These are phyloP conservation scores for Penium margaritaceum DNA, from an alignment of 139 green algal genomes.

Conservation along the genomic window DNA sequence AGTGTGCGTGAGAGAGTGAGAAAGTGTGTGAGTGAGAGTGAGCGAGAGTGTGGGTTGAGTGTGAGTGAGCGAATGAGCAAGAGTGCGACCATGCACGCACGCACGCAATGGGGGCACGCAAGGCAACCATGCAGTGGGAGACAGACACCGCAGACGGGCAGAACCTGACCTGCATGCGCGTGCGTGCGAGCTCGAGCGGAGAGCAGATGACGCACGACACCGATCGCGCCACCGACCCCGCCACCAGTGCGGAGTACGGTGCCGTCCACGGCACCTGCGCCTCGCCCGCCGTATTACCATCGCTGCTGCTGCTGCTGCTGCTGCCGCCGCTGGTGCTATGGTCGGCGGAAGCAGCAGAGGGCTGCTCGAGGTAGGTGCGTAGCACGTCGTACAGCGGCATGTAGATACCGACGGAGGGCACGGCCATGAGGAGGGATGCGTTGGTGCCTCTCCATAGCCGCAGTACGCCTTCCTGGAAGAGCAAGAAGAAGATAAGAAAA, in stretches of 20 bases:
- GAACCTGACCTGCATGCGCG: constrained; percentile 43
- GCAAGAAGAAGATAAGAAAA: too few relatives aligned
- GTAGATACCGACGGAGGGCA: constrained; percentile 78
- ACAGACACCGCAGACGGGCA: background rate
- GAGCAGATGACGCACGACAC: constrained; percentile 37
- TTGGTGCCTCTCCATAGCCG: constrained; percentile 26
- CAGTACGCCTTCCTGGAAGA: constrained; percentile 14
- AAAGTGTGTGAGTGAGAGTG: background rate
- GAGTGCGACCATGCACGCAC: too few relatives aligned
- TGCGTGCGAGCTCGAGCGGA: constrained; percentile 44
- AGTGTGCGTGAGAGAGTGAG: background rate
- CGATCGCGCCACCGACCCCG: constrained; percentile 37
- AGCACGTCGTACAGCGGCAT: constrained; percentile 86
- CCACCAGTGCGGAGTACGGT: constrained; percentile 27
- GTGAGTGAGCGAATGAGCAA: background rate
- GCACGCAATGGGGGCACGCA: background rate
- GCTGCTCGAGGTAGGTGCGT: constrained; percentile 43
- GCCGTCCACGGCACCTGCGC: background rate
- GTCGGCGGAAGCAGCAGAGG: too few relatives aligned
- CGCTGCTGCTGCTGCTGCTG: constrained; percentile 1
- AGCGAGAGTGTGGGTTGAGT: background rate
- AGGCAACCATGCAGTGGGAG: too few relatives aligned
- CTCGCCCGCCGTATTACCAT: background rate
- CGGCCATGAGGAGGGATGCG: constrained; percentile 16
- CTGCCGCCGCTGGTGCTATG: too few relatives aligned